Conservation (phyloP, 805 yeast species). For the Pichia insulana region DNA sequence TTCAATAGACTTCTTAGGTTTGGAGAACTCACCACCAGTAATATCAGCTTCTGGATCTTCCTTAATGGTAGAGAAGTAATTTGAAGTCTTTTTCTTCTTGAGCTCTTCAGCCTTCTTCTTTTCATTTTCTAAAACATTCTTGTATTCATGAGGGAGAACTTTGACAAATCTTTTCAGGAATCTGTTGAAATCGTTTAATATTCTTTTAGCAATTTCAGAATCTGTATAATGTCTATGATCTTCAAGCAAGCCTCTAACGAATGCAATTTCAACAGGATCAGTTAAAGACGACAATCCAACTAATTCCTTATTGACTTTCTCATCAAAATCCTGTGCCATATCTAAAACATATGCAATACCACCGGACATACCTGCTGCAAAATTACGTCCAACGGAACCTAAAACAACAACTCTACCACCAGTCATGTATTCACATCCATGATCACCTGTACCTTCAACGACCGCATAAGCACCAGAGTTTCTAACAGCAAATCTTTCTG, state of each 20-base stretch:
- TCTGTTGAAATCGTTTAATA: slow-evolving; percentile 81
- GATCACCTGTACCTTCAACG: slow-evolving; percentile 96
- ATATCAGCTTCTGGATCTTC: slow-evolving; percentile 81
- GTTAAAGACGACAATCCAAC: slow-evolving; percentile 70
- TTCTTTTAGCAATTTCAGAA: slow-evolving; percentile 79
- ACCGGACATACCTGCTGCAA: slow-evolving; percentile 98
- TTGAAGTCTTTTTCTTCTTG: slow-evolving; percentile 55
- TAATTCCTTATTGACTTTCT: slow-evolving; percentile 70
- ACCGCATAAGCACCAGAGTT: slow-evolving; percentile 98
- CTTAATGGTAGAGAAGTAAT: slow-evolving; percentile 59
- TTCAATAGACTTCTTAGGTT: slow-evolving; percentile 35
- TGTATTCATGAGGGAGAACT: slow-evolving; percentile 88
- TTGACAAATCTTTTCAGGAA: slow-evolving; percentile 83
- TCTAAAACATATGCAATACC: slow-evolving; percentile 97
- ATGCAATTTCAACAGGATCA: slow-evolving; percentile 90
- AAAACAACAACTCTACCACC: slow-evolving; percentile 96
- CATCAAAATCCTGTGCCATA: slow-evolving; percentile 84
- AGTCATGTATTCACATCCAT: slow-evolving; percentile 98
- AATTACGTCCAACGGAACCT: slow-evolving; percentile 86
- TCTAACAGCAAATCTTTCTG: slow-evolving; percentile 97
- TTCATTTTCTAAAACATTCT: slow-evolving; percentile 77
- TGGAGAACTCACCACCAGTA: slow-evolving; percentile 78
- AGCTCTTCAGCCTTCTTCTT: slow-evolving; percentile 55
- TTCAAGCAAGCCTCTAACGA: slow-evolving; percentile 84
- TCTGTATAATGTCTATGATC: slow-evolving; percentile 94